These are phyloP conservation scores for Xylaria sp. DNA, from an alignment of 2,329 filamentous ascomycete species.

Conservation along the genomic window DNA sequence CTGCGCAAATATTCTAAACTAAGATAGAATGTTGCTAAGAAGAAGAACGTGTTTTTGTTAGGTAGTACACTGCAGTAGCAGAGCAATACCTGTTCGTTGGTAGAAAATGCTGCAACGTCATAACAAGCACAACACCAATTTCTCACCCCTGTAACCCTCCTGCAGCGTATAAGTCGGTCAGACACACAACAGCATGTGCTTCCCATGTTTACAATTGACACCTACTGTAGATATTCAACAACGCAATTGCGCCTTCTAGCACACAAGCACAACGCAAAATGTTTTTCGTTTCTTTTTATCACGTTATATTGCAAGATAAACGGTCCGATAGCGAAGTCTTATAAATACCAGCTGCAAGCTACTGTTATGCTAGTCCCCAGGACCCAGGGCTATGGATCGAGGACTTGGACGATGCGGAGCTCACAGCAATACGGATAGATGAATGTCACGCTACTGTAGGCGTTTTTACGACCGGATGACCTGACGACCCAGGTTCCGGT, in stretches of 20 bases:
- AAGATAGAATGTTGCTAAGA: not conserved
- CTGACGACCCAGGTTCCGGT: constrained; percentile 4
- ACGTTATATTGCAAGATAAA: constrained; percentile 4
- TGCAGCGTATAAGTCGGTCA: not conserved
- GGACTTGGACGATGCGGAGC: constrained; percentile 16
- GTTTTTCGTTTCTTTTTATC: not conserved
- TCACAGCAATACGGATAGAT: not conserved
- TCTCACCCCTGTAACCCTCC: constrained; percentile 7
- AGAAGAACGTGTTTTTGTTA: not conserved
- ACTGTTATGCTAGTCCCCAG: not conserved
- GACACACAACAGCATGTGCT: not conserved
- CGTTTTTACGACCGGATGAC: constrained; percentile 19
- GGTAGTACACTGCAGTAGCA: not conserved
- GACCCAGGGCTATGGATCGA: constrained; percentile 35
- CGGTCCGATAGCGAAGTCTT: constrained; percentile 19
- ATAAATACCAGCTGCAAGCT: constrained; percentile 1
- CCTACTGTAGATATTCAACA: not conserved
- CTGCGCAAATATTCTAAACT: not conserved
- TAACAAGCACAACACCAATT: constrained; percentile 6
- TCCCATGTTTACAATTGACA: not conserved
- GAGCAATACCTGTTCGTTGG: not conserved
- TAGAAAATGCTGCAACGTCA: constrained; percentile 32
- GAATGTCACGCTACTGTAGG: constrained; percentile 11
- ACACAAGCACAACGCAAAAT: not conserved
- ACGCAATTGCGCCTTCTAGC: not conserved